phyloP scores from a whole-genome alignment of 768 basidiomycete genomes.

The Boletus rex-veris region DNA sequence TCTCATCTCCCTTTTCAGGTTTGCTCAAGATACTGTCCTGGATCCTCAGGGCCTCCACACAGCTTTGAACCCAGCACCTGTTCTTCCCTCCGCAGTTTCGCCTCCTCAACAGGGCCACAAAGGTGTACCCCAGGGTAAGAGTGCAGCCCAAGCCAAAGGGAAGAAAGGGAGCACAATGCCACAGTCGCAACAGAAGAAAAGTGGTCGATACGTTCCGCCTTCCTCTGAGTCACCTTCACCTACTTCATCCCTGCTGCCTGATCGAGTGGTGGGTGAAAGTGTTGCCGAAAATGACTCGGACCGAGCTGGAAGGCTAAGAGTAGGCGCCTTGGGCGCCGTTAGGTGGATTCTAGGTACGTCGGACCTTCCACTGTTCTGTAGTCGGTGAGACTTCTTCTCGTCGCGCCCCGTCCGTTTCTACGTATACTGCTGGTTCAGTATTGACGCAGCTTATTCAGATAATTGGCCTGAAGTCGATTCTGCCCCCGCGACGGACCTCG shows the following conservation, averaged over 20 bases:
- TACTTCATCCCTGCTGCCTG: constrained; percentile 17
- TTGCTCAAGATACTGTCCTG: constrained; percentile 52
- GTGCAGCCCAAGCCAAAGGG: constrained; percentile 3
- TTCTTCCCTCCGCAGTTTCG: constrained; percentile 23
- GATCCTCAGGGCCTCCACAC: constrained; percentile 59
- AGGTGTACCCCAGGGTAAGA: neutral
- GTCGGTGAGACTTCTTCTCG: neutral
- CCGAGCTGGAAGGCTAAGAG: constrained; percentile 62
- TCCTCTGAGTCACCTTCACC: constrained; percentile 32
- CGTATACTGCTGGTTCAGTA: neutral
- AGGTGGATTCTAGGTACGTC: constrained; percentile 60
- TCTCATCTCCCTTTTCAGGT: constrained; percentile 42
- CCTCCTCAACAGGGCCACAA: constrained; percentile 11
- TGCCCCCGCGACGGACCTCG: neutral
- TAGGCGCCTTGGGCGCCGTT: constrained; percentile 63
- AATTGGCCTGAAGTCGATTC: constrained; percentile 10
- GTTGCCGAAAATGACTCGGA: constrained; percentile 60
- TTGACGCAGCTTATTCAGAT: constrained; percentile 12
- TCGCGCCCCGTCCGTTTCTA: neutral
- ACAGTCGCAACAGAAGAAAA: constrained; percentile 28
- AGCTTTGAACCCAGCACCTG: constrained; percentile 62
- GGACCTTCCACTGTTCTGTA: neutral
- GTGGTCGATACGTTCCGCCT: constrained; percentile 31
- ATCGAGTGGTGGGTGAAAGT: constrained; percentile 25
- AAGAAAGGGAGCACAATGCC: constrained; percentile 21